phyloP scores from a whole-genome alignment of 495 filamentous ascomycete species.

The Baudoinia panamericana region DNA sequence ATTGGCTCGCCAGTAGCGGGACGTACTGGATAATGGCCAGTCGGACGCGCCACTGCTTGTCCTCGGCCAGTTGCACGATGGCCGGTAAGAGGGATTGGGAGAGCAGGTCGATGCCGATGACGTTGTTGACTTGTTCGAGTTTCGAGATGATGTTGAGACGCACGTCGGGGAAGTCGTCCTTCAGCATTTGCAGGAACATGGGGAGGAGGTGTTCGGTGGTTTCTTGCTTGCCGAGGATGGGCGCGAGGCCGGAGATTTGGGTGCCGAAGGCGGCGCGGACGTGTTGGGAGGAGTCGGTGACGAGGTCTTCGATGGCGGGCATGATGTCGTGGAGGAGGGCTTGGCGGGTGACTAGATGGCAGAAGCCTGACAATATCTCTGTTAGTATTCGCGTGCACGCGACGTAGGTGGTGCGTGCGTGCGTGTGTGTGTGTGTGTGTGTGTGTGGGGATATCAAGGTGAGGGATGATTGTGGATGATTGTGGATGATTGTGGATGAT shows the following conservation, averaged over 20 bases:
- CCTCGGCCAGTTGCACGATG: slow-evolving; percentile 95
- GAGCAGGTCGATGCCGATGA: slow-evolving; percentile 95
- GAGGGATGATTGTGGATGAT: too few relatives aligned
- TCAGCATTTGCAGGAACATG: slow-evolving; percentile 99
- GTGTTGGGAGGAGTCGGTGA: slow-evolving; percentile 91
- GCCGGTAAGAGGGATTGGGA: slow-evolving; percentile 93
- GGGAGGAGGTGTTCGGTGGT: slow-evolving; percentile 93
- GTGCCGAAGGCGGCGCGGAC: slow-evolving; percentile 90
- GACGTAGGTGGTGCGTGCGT: too few relatives aligned
- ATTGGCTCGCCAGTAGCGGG: slow-evolving; percentile 83
- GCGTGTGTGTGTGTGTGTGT: too few relatives aligned
- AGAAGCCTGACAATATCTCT: slow-evolving; percentile 70
- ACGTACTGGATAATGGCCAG: slow-evolving; percentile 99
- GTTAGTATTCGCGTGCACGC: slow-evolving; percentile 1
- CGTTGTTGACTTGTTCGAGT: slow-evolving; percentile 92
- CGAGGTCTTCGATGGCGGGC: slow-evolving; percentile 88
- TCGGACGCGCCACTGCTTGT: slow-evolving; percentile 98
- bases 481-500: too few relatives aligned
- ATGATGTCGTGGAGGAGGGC: slow-evolving; percentile 93
- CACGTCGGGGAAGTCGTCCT: slow-evolving; percentile 97
- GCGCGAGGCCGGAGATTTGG: slow-evolving; percentile 92
- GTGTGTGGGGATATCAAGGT: too few relatives aligned
- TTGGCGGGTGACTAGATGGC: slow-evolving; percentile 68
- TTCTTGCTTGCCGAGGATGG: slow-evolving; percentile 94
- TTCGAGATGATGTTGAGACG: slow-evolving; percentile 97